phyloP scores from a whole-genome alignment of 1,284 basidiomycete species.

The Cystobasidium pallidum region DNA sequence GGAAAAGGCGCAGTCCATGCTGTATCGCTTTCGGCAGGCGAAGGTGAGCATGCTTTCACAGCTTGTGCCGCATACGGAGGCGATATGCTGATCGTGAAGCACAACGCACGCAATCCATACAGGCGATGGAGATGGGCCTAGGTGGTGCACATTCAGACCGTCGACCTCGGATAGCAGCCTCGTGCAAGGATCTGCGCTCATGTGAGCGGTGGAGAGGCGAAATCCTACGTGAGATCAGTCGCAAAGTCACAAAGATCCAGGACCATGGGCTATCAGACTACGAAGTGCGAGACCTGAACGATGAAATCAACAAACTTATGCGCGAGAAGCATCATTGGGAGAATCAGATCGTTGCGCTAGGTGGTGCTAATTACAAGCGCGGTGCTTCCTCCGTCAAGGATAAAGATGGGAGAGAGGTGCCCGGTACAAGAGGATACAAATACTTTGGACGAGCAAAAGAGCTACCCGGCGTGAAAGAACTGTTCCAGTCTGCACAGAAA shows the following conservation, averaged over 20 bases:
- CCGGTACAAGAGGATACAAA: constrained; percentile 98
- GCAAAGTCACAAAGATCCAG: constrained; percentile 97
- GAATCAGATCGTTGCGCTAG: constrained; percentile 90
- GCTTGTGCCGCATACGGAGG: neutral
- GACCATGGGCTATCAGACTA: constrained; percentile 96
- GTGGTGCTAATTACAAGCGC: constrained; percentile 93
- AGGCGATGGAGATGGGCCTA: constrained; percentile 74
- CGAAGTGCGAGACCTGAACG: constrained; percentile 93
- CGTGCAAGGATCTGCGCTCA: constrained; percentile 86
- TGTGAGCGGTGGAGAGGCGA: constrained; percentile 96
- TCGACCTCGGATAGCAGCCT: constrained; percentile 84
- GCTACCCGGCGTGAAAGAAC: constrained; percentile 89
- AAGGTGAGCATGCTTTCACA: constrained; percentile 66
- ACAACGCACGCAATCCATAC: neutral
- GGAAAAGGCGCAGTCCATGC: constrained; percentile 97
- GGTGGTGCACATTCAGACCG: constrained; percentile 72
- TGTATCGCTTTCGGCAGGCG: constrained; percentile 96
- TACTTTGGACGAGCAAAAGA: constrained; percentile 98
- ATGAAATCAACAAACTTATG: constrained; percentile 95
- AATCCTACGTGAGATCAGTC: constrained; percentile 87
- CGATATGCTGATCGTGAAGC: constrained; percentile 15
- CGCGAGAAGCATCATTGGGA: constrained; percentile 97
- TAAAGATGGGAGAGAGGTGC: constrained; percentile 91
- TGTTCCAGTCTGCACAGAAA: constrained; percentile 77
- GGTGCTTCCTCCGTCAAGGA: constrained; percentile 83